Evolutionary conservation across 164 flowering plant species (phyloP), one percentile per base, ranked within the genome.

Genomic region (Umbellularia californica): DNA sequence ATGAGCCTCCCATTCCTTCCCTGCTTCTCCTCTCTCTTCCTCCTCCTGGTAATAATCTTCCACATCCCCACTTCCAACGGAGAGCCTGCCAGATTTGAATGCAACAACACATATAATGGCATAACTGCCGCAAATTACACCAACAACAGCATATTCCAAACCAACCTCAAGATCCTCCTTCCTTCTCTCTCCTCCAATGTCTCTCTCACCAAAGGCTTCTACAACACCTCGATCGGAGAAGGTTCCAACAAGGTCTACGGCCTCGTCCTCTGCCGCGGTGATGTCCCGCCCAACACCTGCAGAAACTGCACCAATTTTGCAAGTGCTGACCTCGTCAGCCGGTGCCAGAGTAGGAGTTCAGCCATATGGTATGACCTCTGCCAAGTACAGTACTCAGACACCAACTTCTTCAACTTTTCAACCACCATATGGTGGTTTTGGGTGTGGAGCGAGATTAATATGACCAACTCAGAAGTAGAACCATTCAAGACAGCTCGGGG

Each of bases 241-340:
- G 47, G 47, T 35, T 6, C 47, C 47, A 20, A 14, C 62, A 22
- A n/a, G 47, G 76, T 69, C 50, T 51, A 65, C 41, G 75, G 71
- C 58, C 50, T 77, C 50, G 71, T 72, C 10, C 77, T 78, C 12
- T 83, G 85, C 70, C 41, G 82, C 10, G 85, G 80, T 14, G 85
- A 83, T 50, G 27, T 72, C 19, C 20, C 41, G 13, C 15, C 62
- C 5, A 64, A 50, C 28, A n/a, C 0, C 0, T 83, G 85, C 35
- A 71, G 67, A 0, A 35, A n/a, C 28, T 83, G 85, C 64, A 71
- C 79, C 74, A 35, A 70, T 1, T 63, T 47, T 35, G 55, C 81
- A 3, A 27, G 50, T 24, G 5, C 11, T 3, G 72, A 35, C 25
- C n/a, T 6, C 1, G 72, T 82, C n/a, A 65, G 65, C 0, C n/a